A percentile compares a stretch with the other conserved stretches of the same genome.
These are phyloP conservation scores for Penicillium crystallinum DNA, from an alignment of 495 filamentous ascomycete species.

Conservation along the genomic window DNA sequence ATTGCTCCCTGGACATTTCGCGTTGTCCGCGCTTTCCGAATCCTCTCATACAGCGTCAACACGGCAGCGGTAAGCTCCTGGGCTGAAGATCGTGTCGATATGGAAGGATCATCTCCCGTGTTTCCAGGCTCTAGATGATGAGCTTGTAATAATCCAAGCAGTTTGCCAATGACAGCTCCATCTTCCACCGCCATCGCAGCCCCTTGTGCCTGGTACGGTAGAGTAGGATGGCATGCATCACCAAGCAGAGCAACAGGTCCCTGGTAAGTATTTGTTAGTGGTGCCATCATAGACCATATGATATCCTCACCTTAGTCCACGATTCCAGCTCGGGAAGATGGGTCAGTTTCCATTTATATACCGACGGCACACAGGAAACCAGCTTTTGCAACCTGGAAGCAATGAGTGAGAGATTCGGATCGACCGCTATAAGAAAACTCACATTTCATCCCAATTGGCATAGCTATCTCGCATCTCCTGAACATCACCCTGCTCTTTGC, in stretches of 20 bases:
- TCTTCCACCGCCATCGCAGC: constrained; percentile 54
- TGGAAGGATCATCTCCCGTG: background rate
- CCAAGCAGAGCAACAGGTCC: constrained; percentile 53
- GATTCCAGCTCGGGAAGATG: constrained; percentile 42
- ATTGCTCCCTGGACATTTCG: constrained; percentile 42
- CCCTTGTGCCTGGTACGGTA: constrained; percentile 63
- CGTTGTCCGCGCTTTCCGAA: constrained; percentile 52
- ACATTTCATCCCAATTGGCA: constrained; percentile 44
- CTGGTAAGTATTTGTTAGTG: constrained; percentile 8
- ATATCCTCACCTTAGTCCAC: constrained; percentile 39
- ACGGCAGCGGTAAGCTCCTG: constrained; percentile 15
- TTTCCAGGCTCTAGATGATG: background rate
- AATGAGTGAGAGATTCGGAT: background rate
- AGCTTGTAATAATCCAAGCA: constrained; percentile 22
- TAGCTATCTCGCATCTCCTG: constrained; percentile 49
- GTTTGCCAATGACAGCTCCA: constrained; percentile 37
- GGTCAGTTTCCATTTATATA: constrained; percentile 54
- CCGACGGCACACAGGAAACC: constrained; percentile 12
- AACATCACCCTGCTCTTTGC: constrained; percentile 31
- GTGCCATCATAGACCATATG: background rate
- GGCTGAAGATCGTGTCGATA: background rate
- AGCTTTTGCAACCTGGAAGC: constrained; percentile 12
- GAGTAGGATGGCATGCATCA: constrained; percentile 67
- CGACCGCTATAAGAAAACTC: constrained; percentile 36
- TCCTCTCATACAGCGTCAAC: constrained; percentile 48